phyloP scores from a whole-genome alignment of 1,139 yeast genomes.

The Yamadazyma dendronema region DNA sequence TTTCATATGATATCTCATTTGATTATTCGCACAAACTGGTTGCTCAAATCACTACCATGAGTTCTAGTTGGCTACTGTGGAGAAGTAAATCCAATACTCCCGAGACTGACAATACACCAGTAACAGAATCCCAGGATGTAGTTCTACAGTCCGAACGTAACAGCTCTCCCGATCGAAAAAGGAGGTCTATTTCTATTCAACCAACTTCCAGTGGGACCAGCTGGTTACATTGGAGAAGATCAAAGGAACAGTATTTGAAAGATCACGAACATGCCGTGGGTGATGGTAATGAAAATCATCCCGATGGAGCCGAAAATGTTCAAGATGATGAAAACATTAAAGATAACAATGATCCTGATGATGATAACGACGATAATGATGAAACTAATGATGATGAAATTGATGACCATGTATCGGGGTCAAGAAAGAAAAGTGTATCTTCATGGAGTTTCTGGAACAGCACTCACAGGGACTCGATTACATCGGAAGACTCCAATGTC shows the following conservation, averaged over 20 bases:
- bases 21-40: background rate
- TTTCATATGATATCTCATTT: slow-evolving; percentile 5
- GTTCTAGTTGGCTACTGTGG: slow-evolving; percentile 11
- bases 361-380: slow-evolving; percentile 23
- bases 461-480: slow-evolving; percentile 5
- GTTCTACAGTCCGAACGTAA: background rate
- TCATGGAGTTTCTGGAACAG: slow-evolving; percentile 41
- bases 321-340: slow-evolving; percentile 24
- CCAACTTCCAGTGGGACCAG: slow-evolving; percentile 10
- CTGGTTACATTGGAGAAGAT: slow-evolving; percentile 15
- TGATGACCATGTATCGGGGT: slow-evolving; percentile 30
- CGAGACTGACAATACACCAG: background rate
- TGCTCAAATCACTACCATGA: slow-evolving; percentile 5
- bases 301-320: slow-evolving; percentile 14
- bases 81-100: background rate
- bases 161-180: slow-evolving; percentile 4
- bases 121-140: slow-evolving; percentile 1
- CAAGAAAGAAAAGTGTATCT: slow-evolving; percentile 26
- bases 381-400: slow-evolving; percentile 33
- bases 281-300: slow-evolving; percentile 4
- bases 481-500: too few relatives aligned
- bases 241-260: slow-evolving; percentile 7
- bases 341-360: slow-evolving; percentile 16
- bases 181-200: slow-evolving; percentile 11
- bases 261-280: slow-evolving; percentile 10